Conservation (phyloP, 75 land plant genomes). For the Isoetes taiwanensis region DNA sequence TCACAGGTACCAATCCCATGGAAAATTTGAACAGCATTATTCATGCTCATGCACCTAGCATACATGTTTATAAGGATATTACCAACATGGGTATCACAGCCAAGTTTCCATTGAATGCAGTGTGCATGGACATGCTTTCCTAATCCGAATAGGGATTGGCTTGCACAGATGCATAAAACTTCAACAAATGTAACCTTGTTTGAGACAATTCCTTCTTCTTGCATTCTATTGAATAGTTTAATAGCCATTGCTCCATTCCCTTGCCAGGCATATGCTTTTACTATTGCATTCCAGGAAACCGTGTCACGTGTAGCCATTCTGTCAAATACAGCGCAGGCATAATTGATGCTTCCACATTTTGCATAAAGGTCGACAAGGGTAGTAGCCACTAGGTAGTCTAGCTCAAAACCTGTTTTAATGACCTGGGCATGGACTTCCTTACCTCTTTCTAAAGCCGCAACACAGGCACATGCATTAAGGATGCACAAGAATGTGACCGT, state of each 20-base stretch:
- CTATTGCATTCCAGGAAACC: conserved; percentile 26
- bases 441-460: conserved; percentile 6
- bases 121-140: conserved; percentile 36
- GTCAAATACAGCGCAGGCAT: conserved; percentile 11
- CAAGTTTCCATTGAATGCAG: conserved; percentile 24
- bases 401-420: conserved; percentile 11
- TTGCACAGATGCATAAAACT: conserved; percentile 39
- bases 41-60: not conserved
- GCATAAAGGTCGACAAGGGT: conserved; percentile 17
- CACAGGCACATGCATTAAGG: conserved; percentile 7
- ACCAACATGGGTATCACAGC: conserved; percentile 18
- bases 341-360: conserved; percentile 12
- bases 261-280: conserved; percentile 28
- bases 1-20: not conserved
- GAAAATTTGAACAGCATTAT: not conserved
- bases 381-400: conserved; percentile 26
- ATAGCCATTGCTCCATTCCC: conserved; percentile 26
- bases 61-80: conserved; percentile 5
- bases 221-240: conserved; percentile 30
- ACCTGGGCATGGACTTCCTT: conserved; percentile 14
- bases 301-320: conserved; percentile 9
- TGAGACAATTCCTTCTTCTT: conserved; percentile 11
- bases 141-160: conserved; percentile 22
- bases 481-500: conserved; percentile 9
- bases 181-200: conserved; percentile 43